Evolutionary conservation across 1,284 basidiomycete species (phyloP).

Genomic region (Sanguinoderma infundibulare): DNA sequence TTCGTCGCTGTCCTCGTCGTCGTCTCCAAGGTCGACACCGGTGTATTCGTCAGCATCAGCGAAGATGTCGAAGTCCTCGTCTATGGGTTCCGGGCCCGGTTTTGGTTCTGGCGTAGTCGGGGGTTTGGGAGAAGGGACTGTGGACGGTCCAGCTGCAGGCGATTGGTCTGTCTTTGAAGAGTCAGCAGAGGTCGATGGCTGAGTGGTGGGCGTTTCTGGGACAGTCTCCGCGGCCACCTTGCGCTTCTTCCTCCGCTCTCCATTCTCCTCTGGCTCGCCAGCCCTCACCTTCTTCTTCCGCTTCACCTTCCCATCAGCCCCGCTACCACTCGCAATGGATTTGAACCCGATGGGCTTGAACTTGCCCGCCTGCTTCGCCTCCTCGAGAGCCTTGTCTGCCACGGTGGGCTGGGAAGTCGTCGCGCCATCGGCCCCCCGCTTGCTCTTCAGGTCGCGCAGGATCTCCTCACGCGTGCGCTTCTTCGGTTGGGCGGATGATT

Average conservation of each 20-base stretch:
- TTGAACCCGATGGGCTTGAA: conserved; percentile 84
- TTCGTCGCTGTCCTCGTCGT: conserved; percentile 43
- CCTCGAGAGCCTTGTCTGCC: conserved; percentile 44
- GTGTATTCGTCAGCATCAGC: conserved; percentile 85
- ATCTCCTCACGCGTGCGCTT: conserved; percentile 79
- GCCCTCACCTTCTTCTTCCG: conserved; percentile 39
- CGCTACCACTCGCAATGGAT: conserved; percentile 47
- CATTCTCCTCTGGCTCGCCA: conserved; percentile 28
- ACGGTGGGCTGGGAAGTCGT: conserved; percentile 18
- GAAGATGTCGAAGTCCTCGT: conserved; percentile 80
- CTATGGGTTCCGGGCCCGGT: conserved; percentile 43
- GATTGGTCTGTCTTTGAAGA: neutral
- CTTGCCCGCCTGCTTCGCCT: conserved; percentile 65
- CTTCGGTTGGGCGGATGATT: conserved; percentile 44
- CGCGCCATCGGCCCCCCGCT: conserved; percentile 42
- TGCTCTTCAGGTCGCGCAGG: conserved; percentile 72
- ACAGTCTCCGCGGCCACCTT: conserved; percentile 36
- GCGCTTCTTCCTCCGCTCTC: conserved; percentile 40
- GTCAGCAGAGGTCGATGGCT: conserved; percentile 46
- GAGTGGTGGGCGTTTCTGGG: neutral
- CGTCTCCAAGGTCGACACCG: conserved; percentile 65
- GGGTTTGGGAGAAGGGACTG: conserved; percentile 20
- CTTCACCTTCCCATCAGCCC: conserved; percentile 33
- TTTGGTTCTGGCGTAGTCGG: conserved; percentile 30
- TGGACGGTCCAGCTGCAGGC: conserved; percentile 19